These are phyloP conservation scores for Vigna mungo DNA, from an alignment of 306 rosid species.

Conservation along the genomic window DNA sequence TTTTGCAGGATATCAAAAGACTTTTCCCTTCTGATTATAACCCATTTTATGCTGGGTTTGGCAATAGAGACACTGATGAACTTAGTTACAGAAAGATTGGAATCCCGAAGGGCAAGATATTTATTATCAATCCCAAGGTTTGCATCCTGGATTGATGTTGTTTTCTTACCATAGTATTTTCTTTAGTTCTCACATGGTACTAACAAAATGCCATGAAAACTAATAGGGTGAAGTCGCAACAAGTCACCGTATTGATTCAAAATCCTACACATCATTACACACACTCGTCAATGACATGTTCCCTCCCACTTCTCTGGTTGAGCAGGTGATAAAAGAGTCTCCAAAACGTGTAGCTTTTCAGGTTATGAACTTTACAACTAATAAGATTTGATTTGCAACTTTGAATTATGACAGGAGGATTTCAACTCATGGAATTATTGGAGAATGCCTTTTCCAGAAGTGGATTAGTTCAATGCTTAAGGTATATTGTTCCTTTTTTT, in stretches of 20 bases:
- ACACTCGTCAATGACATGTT: conserved; percentile 98
- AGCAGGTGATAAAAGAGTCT: conserved; percentile 65
- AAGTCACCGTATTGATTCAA: conserved; percentile 84
- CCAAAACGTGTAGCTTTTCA: not conserved
- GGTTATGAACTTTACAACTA: conserved; percentile 8
- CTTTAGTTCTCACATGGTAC: conserved; percentile 21
- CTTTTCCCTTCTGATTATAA: conserved; percentile 93
- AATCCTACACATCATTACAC: conserved; percentile 91
- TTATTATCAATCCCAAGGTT: conserved; percentile 97
- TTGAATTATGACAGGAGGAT: conserved; percentile 74
- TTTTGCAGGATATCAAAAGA: conserved; percentile 78
- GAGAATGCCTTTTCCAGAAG: conserved; percentile 76
- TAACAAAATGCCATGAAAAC: conserved; percentile 24
- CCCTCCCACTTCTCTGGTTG: conserved; percentile 87
- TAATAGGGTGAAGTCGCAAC: conserved; percentile 94
- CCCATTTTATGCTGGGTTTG: conserved; percentile 96
- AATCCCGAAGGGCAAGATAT: conserved; percentile 95
- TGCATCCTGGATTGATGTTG: conserved; percentile 34
- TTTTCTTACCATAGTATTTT: not conserved
- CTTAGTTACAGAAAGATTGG: conserved; percentile 93
- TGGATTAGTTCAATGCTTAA: conserved; percentile 46
- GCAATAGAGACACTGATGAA: conserved; percentile 96
- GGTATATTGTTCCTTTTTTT: conserved; percentile 26
- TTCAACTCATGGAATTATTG: conserved; percentile 94
- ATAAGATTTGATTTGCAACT: conserved; percentile 25